Conservation (phyloP, 2,329 filamentous ascomycete species). For the Fusarium haematococcum region DNA sequence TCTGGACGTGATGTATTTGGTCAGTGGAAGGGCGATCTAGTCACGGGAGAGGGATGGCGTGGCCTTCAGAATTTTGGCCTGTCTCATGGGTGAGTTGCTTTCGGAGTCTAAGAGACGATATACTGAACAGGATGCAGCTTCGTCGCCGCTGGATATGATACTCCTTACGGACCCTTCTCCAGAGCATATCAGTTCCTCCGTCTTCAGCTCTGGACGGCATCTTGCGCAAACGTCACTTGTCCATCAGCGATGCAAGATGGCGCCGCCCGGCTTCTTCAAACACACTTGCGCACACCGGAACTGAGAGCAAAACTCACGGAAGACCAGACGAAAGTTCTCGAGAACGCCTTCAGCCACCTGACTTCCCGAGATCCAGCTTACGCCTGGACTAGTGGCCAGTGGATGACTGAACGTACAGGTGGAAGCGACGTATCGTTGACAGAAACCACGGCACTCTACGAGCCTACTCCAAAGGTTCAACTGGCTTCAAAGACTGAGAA, state of each 20-base stretch:
- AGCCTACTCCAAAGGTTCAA: slow-evolving; percentile 4
- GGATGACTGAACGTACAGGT: slow-evolving; percentile 80
- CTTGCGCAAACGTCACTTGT: slow-evolving; percentile 71
- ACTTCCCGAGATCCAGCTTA: slow-evolving; percentile 60
- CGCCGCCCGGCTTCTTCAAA: slow-evolving; percentile 63
- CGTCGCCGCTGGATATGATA: slow-evolving; percentile 71
- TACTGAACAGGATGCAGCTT: slow-evolving; percentile 50
- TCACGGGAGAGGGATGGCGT: slow-evolving; percentile 76
- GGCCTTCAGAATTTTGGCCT: slow-evolving; percentile 70
- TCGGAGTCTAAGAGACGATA: background rate
- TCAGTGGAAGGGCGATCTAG: slow-evolving; percentile 66
- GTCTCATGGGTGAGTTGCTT: slow-evolving; percentile 58
- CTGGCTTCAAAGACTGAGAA: slow-evolving; percentile 35
- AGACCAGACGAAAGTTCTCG: slow-evolving; percentile 57
- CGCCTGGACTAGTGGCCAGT: slow-evolving; percentile 80
- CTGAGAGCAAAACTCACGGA: slow-evolving; percentile 44
- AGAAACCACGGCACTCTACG: slow-evolving; percentile 67
- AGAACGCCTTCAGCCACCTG: slow-evolving; percentile 65
- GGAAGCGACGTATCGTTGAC: slow-evolving; percentile 77
- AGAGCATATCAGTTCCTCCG: slow-evolving; percentile 70
- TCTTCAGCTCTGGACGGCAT: slow-evolving; percentile 69
- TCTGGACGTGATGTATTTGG: slow-evolving; percentile 73
- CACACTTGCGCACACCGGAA: slow-evolving; percentile 52
- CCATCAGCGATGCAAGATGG: slow-evolving; percentile 77
- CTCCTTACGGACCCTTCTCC: slow-evolving; percentile 61